Base-by-base conservation (phyloP, 495 filamentous ascomycete species). In the Aspergillus campestris region DNA sequence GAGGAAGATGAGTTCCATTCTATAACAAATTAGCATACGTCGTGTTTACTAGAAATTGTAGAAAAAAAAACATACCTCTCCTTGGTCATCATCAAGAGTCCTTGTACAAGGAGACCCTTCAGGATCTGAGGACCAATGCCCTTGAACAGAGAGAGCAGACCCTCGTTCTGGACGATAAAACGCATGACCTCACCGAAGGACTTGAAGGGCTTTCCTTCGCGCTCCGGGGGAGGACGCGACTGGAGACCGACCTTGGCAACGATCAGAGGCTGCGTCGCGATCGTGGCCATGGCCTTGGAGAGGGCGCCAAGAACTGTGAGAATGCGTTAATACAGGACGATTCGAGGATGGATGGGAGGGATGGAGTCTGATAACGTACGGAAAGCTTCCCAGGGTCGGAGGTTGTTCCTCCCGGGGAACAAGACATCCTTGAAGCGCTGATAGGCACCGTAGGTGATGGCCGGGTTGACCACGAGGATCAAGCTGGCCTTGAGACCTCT, bases 61-160 rank as follows among this genome's bases (percentile, higher is more conserved):
- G 14, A 38, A 43, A 28, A 30, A 12, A 11, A 41, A 31, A 64
- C 79, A 49, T 76, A 94, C 89, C 89, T 79, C 66, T 99, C 94
- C 71, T 99, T 99, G 4, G 87, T 94, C 92, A 97, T 99, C 92
- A 99, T 99, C 18, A 99, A 70, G 39, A 97, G 71, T 42, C 92
- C 92, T 58, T 99, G 92, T 5, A 99, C 92, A 37, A 97, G 55
- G 36, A 99, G 67, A 12, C 94, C 92, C 66, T 99, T 99, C 38
- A 85, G 56, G 40, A 99, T 82, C 61, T 99, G 92, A 0, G 92
- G 92, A 0, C 82, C 91, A 59, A 99, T 94, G 15, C 92, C 92
- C 71, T 97, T 99, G 74, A 96, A 97, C 10, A 97, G 75, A 13
- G 86, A 84, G 13, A 83, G 52, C 3, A 74, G 51, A 7, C 92